phyloP scores from a whole-genome alignment of 805 yeast species.

The Teunomyces cretensis region DNA sequence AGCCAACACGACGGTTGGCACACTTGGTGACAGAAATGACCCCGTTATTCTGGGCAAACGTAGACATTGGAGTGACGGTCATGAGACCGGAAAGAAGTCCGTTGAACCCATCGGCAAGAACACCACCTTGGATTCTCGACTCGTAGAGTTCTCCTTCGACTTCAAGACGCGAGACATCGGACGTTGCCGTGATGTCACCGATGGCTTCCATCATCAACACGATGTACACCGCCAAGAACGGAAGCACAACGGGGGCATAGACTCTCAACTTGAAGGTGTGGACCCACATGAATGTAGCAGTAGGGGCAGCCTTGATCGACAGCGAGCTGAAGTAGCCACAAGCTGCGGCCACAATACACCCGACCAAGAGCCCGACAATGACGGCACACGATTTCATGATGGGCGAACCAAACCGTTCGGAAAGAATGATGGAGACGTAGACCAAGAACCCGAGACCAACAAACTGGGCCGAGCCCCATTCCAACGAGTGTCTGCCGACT shows the following conservation, averaged over 20 bases:
- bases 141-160: constrained; percentile 83
- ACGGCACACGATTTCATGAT: constrained; percentile 94
- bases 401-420: constrained; percentile 90
- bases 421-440: constrained; percentile 65
- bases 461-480: constrained; percentile 86
- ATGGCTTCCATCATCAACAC: constrained; percentile 90
- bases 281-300: constrained; percentile 83
- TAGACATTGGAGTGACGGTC: constrained; percentile 87
- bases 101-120: constrained; percentile 83
- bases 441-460: constrained; percentile 87
- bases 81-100: constrained; percentile 74
- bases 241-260: constrained; percentile 84
- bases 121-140: constrained; percentile 89
- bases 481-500: constrained; percentile 40
- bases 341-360: constrained; percentile 92
- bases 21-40: constrained; percentile 90
- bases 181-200: constrained; percentile 93
- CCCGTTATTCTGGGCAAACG: constrained; percentile 95
- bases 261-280: constrained; percentile 74
- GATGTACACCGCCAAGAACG: constrained; percentile 79
- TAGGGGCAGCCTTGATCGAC: constrained; percentile 69
- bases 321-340: constrained; percentile 71
- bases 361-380: constrained; percentile 76
- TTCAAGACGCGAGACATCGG: constrained; percentile 83
- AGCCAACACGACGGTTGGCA: constrained; percentile 80